These are phyloP conservation scores for Aspergillus glaucus DNA, from an alignment of 2,329 filamentous ascomycete species.

Conservation along the genomic window DNA sequence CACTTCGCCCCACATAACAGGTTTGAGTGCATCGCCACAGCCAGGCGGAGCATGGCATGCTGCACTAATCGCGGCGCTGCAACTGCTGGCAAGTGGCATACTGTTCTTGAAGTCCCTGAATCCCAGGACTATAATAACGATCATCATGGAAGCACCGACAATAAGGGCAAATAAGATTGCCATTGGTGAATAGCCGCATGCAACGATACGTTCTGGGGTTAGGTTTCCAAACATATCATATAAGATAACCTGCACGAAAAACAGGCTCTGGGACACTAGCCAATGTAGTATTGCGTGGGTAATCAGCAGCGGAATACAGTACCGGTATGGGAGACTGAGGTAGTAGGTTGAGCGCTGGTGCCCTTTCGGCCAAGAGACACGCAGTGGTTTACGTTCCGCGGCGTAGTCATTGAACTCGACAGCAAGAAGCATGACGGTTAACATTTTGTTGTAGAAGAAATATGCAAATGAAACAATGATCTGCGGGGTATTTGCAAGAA, in stretches of 20 bases:
- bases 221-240: conserved; percentile 16
- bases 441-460: conserved; percentile 27
- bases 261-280: conserved; percentile 42
- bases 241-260: conserved; percentile 22
- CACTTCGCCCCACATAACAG: conserved; percentile 23
- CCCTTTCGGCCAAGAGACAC: conserved; percentile 38
- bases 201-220: background rate
- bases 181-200: background rate
- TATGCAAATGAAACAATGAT: conserved; percentile 29
- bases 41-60: conserved; percentile 18
- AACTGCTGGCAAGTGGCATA: conserved; percentile 23
- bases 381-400: conserved; percentile 31
- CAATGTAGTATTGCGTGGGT: conserved; percentile 37
- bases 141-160: background rate
- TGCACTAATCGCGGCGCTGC: conserved; percentile 28
- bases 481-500: conserved; percentile 29
- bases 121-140: conserved; percentile 11
- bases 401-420: conserved; percentile 40
- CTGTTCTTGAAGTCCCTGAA: conserved; percentile 11
- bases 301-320: conserved; percentile 33
- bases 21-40: conserved; percentile 2
- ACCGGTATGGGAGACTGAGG: conserved; percentile 40
- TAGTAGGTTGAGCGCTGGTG: conserved; percentile 41
- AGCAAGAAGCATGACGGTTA: conserved; percentile 42
- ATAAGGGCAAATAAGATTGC: background rate